phyloP scores from a whole-genome alignment of 257 asterid genomes.

The Gentiana straminea region DNA sequence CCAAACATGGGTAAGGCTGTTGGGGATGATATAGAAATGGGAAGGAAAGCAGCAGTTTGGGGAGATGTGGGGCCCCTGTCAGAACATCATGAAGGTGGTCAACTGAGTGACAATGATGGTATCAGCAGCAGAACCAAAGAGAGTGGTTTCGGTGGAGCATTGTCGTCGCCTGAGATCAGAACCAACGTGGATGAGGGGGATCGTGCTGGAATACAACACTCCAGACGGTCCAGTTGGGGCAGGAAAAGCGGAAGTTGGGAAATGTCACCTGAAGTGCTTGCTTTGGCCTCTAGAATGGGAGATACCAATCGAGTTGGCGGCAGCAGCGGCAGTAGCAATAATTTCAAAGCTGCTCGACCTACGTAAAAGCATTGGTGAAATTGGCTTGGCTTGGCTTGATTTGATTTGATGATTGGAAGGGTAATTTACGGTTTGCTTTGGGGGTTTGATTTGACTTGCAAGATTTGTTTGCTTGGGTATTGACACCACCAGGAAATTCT shows the following conservation, averaged over 20 bases:
- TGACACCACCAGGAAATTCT: too few relatives aligned
- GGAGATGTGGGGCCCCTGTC: conserved; percentile 55
- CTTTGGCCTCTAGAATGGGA: conserved; percentile 78
- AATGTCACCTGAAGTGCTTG: conserved; percentile 94
- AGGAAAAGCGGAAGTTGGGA: conserved; percentile 97
- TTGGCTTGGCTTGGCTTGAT: conserved; percentile 3
- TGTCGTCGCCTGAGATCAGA: conserved; percentile 64
- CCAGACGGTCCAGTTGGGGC: conserved; percentile 89
- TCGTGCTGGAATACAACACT: conserved; percentile 63
- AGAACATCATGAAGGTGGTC: conserved; percentile 58
- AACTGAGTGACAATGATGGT: conserved; percentile 52
- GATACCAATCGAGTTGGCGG: conserved; percentile 58
- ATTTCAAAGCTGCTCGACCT: conserved; percentile 16
- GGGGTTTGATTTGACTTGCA: conserved; percentile 16
- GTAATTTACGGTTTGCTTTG: conserved; percentile 9
- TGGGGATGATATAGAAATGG: conserved; percentile 74
- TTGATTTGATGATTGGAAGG: conserved; percentile 10
- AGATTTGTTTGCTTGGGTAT: conserved; percentile 1
- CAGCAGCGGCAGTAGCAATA: conserved; percentile 32
- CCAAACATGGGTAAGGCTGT: conserved; percentile 80
- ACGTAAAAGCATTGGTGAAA: conserved; percentile 21
- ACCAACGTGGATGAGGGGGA: conserved; percentile 74
- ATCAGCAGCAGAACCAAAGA: conserved; percentile 27
- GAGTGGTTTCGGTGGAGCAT: conserved; percentile 35
- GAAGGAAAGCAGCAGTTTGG: conserved; percentile 78